Conservation (phyloP, 1,139 yeast genomes). For the Nakaseomyces nivariensis region DNA sequence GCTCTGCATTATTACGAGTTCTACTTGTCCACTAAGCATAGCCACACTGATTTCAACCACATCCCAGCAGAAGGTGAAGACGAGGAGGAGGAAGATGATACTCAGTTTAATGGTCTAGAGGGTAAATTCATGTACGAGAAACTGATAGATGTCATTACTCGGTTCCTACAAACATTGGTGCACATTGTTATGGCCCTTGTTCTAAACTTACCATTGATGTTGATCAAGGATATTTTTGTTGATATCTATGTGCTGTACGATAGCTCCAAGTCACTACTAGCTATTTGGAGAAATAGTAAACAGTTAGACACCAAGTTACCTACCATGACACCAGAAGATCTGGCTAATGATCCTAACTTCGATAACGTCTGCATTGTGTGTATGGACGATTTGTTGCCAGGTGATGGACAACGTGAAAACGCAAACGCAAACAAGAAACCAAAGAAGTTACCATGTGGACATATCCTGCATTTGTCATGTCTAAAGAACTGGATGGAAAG, state of each 20-base stretch:
- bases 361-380: slow-evolving; percentile 37
- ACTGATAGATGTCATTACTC: slow-evolving; percentile 44
- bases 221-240: slow-evolving; percentile 56
- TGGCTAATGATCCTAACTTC: slow-evolving; percentile 47
- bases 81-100: slow-evolving; percentile 15
- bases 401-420: slow-evolving; percentile 6
- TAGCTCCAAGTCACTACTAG: slow-evolving; percentile 43
- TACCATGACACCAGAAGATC: slow-evolving; percentile 51
- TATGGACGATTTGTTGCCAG: slow-evolving; percentile 27
- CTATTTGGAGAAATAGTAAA: slow-evolving; percentile 51
- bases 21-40: slow-evolving; percentile 8
- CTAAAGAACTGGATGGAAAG: slow-evolving; percentile 88
- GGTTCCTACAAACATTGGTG: slow-evolving; percentile 36
- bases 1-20: slow-evolving; percentile 51
- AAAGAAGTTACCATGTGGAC: slow-evolving; percentile 73
- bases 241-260: slow-evolving; percentile 42
- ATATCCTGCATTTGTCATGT: slow-evolving; percentile 83
- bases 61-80: slow-evolving; percentile 13
- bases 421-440: slow-evolving; percentile 35
- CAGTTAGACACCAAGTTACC: slow-evolving; percentile 57
- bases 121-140: slow-evolving; percentile 53
- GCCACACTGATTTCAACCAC: slow-evolving; percentile 1
- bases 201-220: slow-evolving; percentile 50
- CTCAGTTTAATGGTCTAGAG: slow-evolving; percentile 48
- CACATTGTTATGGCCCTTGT: slow-evolving; percentile 47